Conservation (phyloP, 2,329 filamentous ascomycete species). For the Nemania bipapillata region DNA sequence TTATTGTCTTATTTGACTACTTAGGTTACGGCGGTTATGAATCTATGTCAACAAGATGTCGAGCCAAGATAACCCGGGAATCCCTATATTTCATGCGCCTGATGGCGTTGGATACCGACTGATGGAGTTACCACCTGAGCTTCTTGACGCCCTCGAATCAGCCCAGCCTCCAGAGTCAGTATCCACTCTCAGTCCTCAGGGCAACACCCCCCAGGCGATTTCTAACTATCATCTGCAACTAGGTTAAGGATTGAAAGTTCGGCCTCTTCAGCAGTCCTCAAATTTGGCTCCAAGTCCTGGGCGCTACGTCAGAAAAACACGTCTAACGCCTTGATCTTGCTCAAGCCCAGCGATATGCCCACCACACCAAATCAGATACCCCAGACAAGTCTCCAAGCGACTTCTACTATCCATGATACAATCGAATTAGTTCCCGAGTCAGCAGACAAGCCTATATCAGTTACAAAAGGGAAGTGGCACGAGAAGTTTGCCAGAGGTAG, state of each 20-base stretch:
- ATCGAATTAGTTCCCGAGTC: slow-evolving; percentile 66
- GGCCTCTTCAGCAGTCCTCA: slow-evolving; percentile 64
- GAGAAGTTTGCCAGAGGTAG: slow-evolving; percentile 65
- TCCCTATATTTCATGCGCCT: slow-evolving; percentile 63
- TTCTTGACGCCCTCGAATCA: slow-evolving; percentile 66
- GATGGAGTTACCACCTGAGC: slow-evolving; percentile 70
- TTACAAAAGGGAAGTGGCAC: slow-evolving; percentile 67
- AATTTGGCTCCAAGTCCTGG: slow-evolving; percentile 64
- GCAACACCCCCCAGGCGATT: neutral
- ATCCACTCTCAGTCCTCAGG: slow-evolving; percentile 38
- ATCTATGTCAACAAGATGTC: slow-evolving; percentile 52
- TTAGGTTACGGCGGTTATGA: neutral
- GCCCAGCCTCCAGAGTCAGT: slow-evolving; percentile 64
- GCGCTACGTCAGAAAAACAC: slow-evolving; percentile 73
- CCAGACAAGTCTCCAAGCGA: slow-evolving; percentile 57
- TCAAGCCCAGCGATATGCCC: slow-evolving; percentile 52
- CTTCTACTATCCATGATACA: slow-evolving; percentile 70
- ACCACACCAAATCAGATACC: slow-evolving; percentile 42
- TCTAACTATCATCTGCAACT: slow-evolving; percentile 15
- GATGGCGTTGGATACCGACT: slow-evolving; percentile 66
- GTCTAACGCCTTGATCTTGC: slow-evolving; percentile 71
- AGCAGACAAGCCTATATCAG: slow-evolving; percentile 47
- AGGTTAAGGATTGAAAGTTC: slow-evolving; percentile 64
- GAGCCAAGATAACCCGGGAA: slow-evolving; percentile 59
- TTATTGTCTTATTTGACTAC: neutral